Evolutionary conservation across 306 rosid genomes (phyloP).

Genomic region (Cucumis hystrix): DNA sequence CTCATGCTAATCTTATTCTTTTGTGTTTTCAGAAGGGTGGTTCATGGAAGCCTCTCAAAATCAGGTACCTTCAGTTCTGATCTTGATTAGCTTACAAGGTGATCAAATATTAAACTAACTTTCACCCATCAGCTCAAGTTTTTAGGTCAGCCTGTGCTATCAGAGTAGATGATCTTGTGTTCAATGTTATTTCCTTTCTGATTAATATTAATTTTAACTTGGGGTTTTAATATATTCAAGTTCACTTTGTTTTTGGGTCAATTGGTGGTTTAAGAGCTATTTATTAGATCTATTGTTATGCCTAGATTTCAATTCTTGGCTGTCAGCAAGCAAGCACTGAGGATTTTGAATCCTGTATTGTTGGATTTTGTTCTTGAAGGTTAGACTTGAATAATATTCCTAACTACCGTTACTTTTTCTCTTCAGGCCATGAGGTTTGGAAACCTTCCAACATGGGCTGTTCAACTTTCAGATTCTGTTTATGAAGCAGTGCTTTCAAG

Average conservation of each 20-base stretch:
- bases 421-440: conserved; percentile 84
- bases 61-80: conserved; percentile 23
- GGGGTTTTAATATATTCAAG: no score
- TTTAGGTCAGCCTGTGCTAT: no score
- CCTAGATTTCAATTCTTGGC: neutral
- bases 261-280: no score
- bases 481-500: conserved; percentile 16
- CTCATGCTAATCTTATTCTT: neutral
- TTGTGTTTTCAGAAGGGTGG: conserved; percentile 47
- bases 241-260: no score
- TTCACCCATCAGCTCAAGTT: no score
- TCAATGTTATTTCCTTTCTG: no score
- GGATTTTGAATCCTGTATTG: neutral
- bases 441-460: conserved; percentile 65
- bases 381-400: neutral
- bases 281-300: neutral
- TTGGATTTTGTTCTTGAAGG: neutral
- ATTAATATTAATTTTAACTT: no score
- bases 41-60: conserved; percentile 38
- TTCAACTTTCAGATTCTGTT: conserved; percentile 31
- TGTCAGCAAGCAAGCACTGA: neutral
- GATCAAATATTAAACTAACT: no score
- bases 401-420: neutral
- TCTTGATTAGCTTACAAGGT: neutral
- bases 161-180: no score